A percentile compares a stretch with the other conserved stretches of the same genome.
These are phyloP conservation scores for Closterium sp. DNA, from an alignment of 139 green algal species.

Conservation along the genomic window DNA sequence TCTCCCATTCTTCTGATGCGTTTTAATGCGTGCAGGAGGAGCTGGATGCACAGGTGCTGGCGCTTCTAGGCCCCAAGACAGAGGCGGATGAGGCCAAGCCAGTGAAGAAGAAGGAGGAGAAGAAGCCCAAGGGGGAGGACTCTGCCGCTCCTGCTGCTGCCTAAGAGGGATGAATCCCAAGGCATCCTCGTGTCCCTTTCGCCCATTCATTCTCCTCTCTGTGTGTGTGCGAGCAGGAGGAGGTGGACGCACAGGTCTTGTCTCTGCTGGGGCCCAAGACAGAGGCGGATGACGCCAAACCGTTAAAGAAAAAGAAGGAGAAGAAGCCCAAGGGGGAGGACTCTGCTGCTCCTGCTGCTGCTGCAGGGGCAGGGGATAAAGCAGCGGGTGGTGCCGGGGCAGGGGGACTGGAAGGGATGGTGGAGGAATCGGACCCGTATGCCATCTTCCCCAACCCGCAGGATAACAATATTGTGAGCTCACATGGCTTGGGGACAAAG, in stretches of 20 bases:
- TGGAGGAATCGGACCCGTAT: constrained; percentile 26
- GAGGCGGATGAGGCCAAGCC: too few species aligned
- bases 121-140: constrained; percentile 23
- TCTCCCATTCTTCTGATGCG: too few species aligned
- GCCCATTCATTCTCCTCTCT: not conserved
- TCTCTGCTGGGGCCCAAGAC: constrained; percentile 39
- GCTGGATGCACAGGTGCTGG: constrained; percentile 39
- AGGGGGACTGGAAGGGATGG: not conserved
- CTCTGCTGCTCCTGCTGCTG: not conserved
- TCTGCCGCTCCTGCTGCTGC: too few species aligned
- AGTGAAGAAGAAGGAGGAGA: too few species aligned
- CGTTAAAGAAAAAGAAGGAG: constrained; percentile 51
- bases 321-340: constrained; percentile 49
- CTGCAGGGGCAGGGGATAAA: not conserved
- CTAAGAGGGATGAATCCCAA: too few species aligned
- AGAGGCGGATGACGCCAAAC: constrained; percentile 44
- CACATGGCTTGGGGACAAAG: not conserved
- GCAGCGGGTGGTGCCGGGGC: not conserved
- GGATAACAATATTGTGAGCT: constrained; percentile 36
- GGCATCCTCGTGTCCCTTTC: not conserved
- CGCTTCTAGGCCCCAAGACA: constrained; percentile 34
- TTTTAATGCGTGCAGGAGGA: too few species aligned
- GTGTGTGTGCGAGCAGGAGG: constrained; percentile 29
- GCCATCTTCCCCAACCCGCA: constrained; percentile 49
- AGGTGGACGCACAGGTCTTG: constrained; percentile 44